These are phyloP conservation scores for Aciculosporium take DNA, from an alignment of 2,329 filamentous ascomycete species.

Conservation along the genomic window DNA sequence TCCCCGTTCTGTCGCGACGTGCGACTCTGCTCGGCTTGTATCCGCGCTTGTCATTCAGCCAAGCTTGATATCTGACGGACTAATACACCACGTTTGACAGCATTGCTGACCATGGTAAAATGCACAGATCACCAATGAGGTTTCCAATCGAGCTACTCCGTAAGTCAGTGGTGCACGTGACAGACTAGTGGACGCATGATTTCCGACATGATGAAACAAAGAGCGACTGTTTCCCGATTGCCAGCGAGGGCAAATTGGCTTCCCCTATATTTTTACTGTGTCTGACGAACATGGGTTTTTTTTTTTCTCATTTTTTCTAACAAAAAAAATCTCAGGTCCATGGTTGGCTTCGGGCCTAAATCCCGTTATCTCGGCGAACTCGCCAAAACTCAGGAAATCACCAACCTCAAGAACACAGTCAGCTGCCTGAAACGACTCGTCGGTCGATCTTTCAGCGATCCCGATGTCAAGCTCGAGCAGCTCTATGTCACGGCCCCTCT, in stretches of 20 bases:
- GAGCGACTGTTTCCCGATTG: too few relatives aligned
- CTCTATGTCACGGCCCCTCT: conserved; percentile 76
- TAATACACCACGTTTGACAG: too few relatives aligned
- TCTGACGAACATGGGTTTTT: background rate
- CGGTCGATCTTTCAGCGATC: conserved; percentile 74
- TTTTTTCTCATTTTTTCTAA: background rate
- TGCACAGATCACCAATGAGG: conserved; percentile 86
- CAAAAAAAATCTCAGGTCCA: too few relatives aligned
- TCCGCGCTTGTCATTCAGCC: background rate
- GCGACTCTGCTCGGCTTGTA: background rate
- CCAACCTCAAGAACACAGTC: conserved; percentile 98
- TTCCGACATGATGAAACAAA: too few relatives aligned
- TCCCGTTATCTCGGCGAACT: conserved; percentile 86
- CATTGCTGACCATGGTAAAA: background rate
- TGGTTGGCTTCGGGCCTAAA: conserved; percentile 92
- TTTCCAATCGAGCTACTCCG: conserved; percentile 96
- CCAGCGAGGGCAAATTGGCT: too few relatives aligned
- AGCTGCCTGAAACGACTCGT: conserved; percentile 81
- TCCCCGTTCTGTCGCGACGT: background rate
- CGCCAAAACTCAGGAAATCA: conserved; percentile 97
- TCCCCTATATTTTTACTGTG: background rate
- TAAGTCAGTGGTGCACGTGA: conserved; percentile 41
- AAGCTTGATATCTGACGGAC: background rate
- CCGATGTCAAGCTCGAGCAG: conserved; percentile 87
- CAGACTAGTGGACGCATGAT: too few relatives aligned